phyloP scores from a whole-genome alignment of 495 filamentous ascomycete species.

The Oidiodendron maius region DNA sequence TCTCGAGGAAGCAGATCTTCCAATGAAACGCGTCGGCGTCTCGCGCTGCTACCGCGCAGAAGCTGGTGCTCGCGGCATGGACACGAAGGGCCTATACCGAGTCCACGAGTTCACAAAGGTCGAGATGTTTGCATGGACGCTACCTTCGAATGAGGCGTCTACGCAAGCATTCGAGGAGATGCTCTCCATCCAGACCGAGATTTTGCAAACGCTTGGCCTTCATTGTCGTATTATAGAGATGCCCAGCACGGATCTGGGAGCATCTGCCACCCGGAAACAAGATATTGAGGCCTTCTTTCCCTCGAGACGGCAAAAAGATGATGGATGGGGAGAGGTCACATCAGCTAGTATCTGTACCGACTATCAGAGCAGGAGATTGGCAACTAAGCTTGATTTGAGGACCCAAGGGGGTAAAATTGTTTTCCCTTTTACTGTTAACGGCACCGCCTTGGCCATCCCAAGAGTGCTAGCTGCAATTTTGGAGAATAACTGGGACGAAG shows the following conservation, averaged over 20 bases:
- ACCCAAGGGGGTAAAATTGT: conserved; percentile 35
- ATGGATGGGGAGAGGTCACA: conserved; percentile 92
- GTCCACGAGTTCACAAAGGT: conserved; percentile 99
- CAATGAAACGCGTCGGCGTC: conserved; percentile 71
- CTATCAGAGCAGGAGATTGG: conserved; percentile 82
- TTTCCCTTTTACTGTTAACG: conserved; percentile 86
- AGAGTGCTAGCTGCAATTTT: conserved; percentile 84
- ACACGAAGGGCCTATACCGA: conserved; percentile 91
- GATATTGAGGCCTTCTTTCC: conserved; percentile 97
- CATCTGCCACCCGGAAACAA: conserved; percentile 74
- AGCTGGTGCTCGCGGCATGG: conserved; percentile 79
- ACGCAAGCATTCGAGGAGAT: conserved; percentile 73
- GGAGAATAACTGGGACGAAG: conserved; percentile 85
- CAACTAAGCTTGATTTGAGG: conserved; percentile 56
- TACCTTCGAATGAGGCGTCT: conserved; percentile 37
- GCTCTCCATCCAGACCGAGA: conserved; percentile 76
- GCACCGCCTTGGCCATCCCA: conserved; percentile 88
- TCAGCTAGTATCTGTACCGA: conserved; percentile 88
- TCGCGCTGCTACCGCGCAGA: conserved; percentile 92
- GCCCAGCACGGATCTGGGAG: conserved; percentile 82
- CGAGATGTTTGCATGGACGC: conserved; percentile 88
- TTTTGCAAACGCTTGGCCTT: conserved; percentile 69
- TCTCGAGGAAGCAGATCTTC: conserved; percentile 57
- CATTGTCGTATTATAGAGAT: conserved; percentile 88
- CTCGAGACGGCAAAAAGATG: conserved; percentile 61